These are phyloP conservation scores for Trichoderma simmonsii DNA, from an alignment of 2,329 filamentous ascomycete genomes.

Conservation along the genomic window DNA sequence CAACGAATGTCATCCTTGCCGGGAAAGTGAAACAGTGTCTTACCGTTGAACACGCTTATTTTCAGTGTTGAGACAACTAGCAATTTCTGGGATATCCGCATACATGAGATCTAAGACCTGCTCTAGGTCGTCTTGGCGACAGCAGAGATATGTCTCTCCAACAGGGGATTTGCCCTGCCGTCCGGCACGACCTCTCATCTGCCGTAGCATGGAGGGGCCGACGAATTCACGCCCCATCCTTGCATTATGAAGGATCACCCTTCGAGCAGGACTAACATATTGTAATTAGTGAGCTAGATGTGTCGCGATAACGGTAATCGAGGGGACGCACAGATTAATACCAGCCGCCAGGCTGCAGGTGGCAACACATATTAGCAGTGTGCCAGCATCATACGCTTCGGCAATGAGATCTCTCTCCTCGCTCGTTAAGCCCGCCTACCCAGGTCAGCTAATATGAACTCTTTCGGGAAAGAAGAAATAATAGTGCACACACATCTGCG, in stretches of 20 bases:
- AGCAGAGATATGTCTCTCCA: constrained; percentile 76
- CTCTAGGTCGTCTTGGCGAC: constrained; percentile 64
- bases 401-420: constrained; percentile 73
- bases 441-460: constrained; percentile 23
- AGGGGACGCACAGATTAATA: constrained; percentile 59
- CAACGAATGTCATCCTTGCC: neutral
- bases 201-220: constrained; percentile 74
- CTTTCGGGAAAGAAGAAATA: neutral
- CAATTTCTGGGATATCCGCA: constrained; percentile 66
- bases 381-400: constrained; percentile 65
- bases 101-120: constrained; percentile 68
- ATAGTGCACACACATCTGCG: constrained; percentile 36
- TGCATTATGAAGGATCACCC: constrained; percentile 72
- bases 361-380: constrained; percentile 68
- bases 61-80: constrained; percentile 65
- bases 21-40: constrained; percentile 16
- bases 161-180: constrained; percentile 75
- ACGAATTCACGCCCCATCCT: constrained; percentile 74
- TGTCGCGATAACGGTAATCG: neutral
- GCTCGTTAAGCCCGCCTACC: constrained; percentile 63
- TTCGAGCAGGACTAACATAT: constrained; percentile 52
- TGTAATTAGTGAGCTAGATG: constrained; percentile 23
- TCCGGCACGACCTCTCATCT: constrained; percentile 76
- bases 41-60: constrained; percentile 66
- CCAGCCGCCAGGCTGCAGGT: constrained; percentile 79